These are phyloP conservation scores for Knoxdaviesia capensis DNA, from an alignment of 2,329 filamentous ascomycete genomes.

Conservation along the genomic window DNA sequence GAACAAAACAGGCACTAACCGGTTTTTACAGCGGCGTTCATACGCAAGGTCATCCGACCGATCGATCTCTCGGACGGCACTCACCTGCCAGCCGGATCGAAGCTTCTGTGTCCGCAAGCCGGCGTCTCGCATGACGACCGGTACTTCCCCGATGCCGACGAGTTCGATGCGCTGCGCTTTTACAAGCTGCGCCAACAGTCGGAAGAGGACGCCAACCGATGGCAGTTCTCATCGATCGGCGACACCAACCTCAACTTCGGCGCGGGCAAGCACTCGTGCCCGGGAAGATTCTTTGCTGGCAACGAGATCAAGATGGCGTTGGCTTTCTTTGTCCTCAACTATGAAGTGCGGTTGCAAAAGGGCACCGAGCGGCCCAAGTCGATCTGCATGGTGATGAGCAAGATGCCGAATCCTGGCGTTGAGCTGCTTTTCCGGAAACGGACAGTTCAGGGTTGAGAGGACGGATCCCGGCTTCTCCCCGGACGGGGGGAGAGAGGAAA, in stretches of 20 bases:
- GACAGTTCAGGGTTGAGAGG: no score
- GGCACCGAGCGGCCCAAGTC: constrained; percentile 17
- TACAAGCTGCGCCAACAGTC: constrained; percentile 20
- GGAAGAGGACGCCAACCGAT: constrained; percentile 16
- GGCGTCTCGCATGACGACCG: constrained; percentile 20
- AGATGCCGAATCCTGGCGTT: constrained; percentile 18
- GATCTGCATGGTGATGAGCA: constrained; percentile 19
- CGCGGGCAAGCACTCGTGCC: constrained; percentile 25
- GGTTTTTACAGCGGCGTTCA: constrained; percentile 17
- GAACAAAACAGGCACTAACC: constrained; percentile 6
- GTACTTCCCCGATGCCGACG: constrained; percentile 18
- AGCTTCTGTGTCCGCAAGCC: constrained; percentile 18
- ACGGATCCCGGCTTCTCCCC: no score
- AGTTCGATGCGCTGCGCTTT: constrained; percentile 28
- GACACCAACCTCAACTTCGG: constrained; percentile 25
- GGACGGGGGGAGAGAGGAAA: no score
- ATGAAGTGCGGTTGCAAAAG: constrained; percentile 18
- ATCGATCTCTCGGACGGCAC: constrained; percentile 24
- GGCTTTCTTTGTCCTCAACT: constrained; percentile 19
- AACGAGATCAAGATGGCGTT: constrained; percentile 25
- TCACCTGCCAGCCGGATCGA: constrained; percentile 20
- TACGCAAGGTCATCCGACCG: constrained; percentile 23
- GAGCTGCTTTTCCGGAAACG: constrained; percentile 20
- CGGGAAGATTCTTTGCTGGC: constrained; percentile 25
- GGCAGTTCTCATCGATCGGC: constrained; percentile 21